Percentiles rank a stretch among this genome's conserved stretches.
Conservation (phyloP, 441 rosid genomes). For the Populus hybrid region DNA sequence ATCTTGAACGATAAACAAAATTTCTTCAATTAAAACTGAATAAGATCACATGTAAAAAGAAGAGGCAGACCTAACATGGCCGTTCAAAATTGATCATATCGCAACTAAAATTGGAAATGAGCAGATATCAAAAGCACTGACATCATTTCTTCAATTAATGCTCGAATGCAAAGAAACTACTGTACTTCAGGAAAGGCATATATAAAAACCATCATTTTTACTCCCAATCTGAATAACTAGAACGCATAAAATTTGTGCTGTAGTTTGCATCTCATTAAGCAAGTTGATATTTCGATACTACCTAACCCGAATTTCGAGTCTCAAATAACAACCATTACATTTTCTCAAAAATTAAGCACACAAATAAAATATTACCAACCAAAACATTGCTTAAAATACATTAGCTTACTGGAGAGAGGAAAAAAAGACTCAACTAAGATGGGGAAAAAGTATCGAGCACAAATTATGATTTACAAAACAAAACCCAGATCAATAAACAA, state of each 20-base stretch:
- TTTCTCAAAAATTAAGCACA: background rate
- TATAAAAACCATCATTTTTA: background rate
- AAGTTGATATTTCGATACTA: background rate
- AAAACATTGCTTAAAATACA: background rate
- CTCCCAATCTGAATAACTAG: background rate
- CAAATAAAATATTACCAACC: background rate
- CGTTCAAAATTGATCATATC: background rate
- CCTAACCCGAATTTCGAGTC: background rate
- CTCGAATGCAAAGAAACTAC: background rate
- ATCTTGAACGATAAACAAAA: background rate
- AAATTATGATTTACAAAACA: background rate
- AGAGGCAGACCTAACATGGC: background rate
- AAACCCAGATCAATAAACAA: background rate
- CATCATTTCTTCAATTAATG: background rate
- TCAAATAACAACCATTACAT: background rate
- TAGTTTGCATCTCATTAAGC: background rate
- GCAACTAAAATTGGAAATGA: background rate
- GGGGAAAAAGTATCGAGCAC: background rate
- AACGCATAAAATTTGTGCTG: background rate
- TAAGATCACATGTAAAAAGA: background rate
- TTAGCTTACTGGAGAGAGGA: background rate
- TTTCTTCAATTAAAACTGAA: background rate
- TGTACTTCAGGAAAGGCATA: background rate
- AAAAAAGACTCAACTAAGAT: background rate
- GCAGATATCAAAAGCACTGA: background rate